Evolutionary conservation across 2,329 filamentous ascomycete species (phyloP), one percentile per base, ranked within the genome.

Genomic region (Nemania sp.): DNA sequence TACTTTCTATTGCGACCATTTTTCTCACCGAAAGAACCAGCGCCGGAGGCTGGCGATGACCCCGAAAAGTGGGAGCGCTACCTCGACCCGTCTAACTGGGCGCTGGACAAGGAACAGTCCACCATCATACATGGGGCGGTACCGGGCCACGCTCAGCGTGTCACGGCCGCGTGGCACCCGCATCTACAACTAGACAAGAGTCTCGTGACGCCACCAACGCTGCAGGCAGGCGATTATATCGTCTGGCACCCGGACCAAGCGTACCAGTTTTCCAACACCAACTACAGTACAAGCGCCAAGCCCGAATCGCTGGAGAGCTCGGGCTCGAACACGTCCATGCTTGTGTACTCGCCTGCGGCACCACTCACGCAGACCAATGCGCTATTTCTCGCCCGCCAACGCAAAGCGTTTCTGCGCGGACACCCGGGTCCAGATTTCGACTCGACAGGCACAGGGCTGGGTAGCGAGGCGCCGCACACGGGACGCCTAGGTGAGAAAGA

Each of bases 111-210:
- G 43, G 76, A 81, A 44, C 78, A 77, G 36, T 76, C 76, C 54
- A 81, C 80, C 28, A 78, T 82, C 65, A 80, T 83, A 63, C 80
- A 83, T 66, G 80, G 80, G 41, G 80, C 80, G 37, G 80, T 83
- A 1, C 80, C 80, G 0, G 80, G 80, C 30, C 80, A 83, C 61
- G 80, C 80, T 12, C 80, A 83, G 68, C 77, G 80, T 49, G 75
- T 83, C 37, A 82, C 80, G 1, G 80, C 81, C 62, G 73, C 76
- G 9, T 83, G 80, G 80, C 80, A 83, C 61, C 80, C 80, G 17
- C 80, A 83, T 52, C 72, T 82, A 11, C 73, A 77, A 64, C 73
- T 83, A 40, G 74, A 78, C 54, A 72, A 74, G 50, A 82, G 77
- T 57, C 76, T 83, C 57, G 74, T 82, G 52, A 79, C 79, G n/a